Conservation (phyloP, 768 basidiomycete genomes). For the Leccinum pellstonianum region DNA sequence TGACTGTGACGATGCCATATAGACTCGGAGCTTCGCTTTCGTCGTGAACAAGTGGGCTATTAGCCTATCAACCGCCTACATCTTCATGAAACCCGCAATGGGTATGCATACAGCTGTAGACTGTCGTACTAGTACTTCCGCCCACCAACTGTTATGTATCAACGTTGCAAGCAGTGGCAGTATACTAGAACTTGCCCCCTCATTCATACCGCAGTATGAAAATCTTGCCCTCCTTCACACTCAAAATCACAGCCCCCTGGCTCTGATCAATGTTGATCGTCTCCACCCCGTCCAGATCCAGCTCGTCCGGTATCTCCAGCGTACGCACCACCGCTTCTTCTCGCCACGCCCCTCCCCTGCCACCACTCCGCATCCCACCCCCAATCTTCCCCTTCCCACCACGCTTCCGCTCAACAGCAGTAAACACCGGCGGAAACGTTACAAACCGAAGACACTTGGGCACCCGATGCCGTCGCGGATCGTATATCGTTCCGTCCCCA, state of each 20-base stretch:
- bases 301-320: slow-evolving; percentile 59
- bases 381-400: neutral
- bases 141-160: no score
- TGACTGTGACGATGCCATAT: no score
- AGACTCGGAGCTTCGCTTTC: no score
- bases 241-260: slow-evolving; percentile 70
- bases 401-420: slow-evolving; percentile 19
- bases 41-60: no score
- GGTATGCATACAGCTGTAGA: no score
- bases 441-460: slow-evolving; percentile 65
- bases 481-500: slow-evolving; percentile 20
- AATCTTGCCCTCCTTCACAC: slow-evolving; percentile 64
- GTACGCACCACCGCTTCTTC: slow-evolving; percentile 54
- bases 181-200: slow-evolving; percentile 2
- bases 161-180: no score
- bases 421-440: slow-evolving; percentile 57
- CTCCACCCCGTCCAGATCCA: slow-evolving; percentile 65
- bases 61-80: no score
- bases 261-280: slow-evolving; percentile 78
- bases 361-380: neutral
- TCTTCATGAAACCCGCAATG: no score
- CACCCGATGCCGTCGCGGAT: slow-evolving; percentile 29
- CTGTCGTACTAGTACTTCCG: no score
- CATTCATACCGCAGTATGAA: slow-evolving; percentile 69
- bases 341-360: slow-evolving; percentile 16